A percentile compares a stretch with the other conserved stretches of the same genome.
These are phyloP conservation scores for Reutealis trisperma DNA, from an alignment of 345 rosid genomes.

Conservation along the genomic window DNA sequence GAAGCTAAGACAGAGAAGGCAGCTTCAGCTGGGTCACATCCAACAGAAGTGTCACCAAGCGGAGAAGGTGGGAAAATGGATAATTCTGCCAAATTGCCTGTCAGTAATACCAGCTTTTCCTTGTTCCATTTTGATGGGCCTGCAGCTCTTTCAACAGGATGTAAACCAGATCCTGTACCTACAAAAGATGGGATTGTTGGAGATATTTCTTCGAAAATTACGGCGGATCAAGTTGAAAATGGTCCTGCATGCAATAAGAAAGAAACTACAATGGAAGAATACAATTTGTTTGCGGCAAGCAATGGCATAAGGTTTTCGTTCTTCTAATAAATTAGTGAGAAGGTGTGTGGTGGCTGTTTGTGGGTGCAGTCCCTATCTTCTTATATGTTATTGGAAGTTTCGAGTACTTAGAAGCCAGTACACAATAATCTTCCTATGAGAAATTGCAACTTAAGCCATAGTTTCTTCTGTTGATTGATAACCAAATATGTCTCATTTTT, in stretches of 20 bases:
- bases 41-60: constrained; percentile 27
- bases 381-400: constrained; percentile 35
- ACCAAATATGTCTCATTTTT: constrained; percentile 23
- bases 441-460: constrained; percentile 36
- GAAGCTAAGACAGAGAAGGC: constrained; percentile 41
- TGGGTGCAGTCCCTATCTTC: constrained; percentile 39
- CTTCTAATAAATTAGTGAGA: constrained; percentile 39
- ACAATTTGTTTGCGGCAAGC: constrained; percentile 83
- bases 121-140: constrained; percentile 93
- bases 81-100: constrained; percentile 27
- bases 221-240: constrained; percentile 48
- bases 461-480: constrained; percentile 36
- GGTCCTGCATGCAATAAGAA: constrained; percentile 48
- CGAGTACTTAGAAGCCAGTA: constrained; percentile 38
- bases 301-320: constrained; percentile 67
- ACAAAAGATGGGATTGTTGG: constrained; percentile 46
- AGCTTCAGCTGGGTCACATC: constrained; percentile 30
- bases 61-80: constrained; percentile 38
- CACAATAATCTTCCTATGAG: constrained; percentile 45
- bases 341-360: constrained; percentile 41
- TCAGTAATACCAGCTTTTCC: constrained; percentile 57
- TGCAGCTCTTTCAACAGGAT: constrained; percentile 55
- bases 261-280: constrained; percentile 62
- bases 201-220: constrained; percentile 49
- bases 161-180: constrained; percentile 38